A percentile compares a stretch with the other conserved stretches of the same genome.
These are phyloP conservation scores for Dysphania ambrosioides DNA, from an alignment of 148 eudicot genomes.

Conservation along the genomic window DNA sequence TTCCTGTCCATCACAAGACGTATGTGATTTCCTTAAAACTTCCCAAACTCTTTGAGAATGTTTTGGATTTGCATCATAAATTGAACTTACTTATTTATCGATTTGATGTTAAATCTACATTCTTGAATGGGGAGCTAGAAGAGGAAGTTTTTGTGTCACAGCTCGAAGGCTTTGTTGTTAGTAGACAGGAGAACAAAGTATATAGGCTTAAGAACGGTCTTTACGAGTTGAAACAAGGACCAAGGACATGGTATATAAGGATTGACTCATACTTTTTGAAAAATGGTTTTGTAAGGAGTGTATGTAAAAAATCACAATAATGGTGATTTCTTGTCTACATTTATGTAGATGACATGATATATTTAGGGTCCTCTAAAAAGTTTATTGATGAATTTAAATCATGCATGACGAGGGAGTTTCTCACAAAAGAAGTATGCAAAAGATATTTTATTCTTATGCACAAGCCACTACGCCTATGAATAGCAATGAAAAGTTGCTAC, in stretches of 20 bases:
- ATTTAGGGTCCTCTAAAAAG: background rate
- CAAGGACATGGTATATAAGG: no score
- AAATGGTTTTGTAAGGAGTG: conserved; percentile 9
- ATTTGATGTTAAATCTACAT: background rate
- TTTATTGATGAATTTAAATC: background rate
- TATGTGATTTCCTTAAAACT: no score
- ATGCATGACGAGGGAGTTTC: background rate
- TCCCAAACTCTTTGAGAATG: no score
- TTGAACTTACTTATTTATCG: background rate
- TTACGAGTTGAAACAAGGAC: no score
- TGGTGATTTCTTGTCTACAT: conserved; percentile 14
- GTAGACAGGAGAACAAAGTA: background rate
- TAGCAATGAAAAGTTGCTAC: no score
- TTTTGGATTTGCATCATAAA: no score
- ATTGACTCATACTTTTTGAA: background rate
- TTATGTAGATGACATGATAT: background rate
- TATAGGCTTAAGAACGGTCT: no score
- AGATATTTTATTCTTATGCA: no score
- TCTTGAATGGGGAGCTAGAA: background rate
- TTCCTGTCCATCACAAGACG: no score
- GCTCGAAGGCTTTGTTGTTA: background rate
- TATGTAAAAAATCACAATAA: background rate
- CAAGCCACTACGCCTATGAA: no score
- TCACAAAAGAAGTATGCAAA: no score
- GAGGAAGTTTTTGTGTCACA: background rate